Base-by-base conservation (phyloP, 2,329 filamentous ascomycete genomes). In the Diplocarpon rosae region DNA sequence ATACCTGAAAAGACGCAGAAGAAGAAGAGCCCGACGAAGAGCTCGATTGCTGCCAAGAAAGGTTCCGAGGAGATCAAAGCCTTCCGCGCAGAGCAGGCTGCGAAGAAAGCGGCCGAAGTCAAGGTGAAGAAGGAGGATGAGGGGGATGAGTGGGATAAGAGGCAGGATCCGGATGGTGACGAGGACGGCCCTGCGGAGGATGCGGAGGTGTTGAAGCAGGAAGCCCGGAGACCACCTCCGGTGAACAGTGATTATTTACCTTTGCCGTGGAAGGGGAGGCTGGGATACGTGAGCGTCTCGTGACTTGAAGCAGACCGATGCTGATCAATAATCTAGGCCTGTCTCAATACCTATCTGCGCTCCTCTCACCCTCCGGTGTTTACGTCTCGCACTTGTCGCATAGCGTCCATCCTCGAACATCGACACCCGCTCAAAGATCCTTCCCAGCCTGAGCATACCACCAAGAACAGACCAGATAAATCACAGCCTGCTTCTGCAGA, bases 271-370 rank as follows among this genome's bases (percentile, higher is more conserved):
- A 87, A 82, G 65, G 90, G 90, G 1, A 75, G 89, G 24, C 62
- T 95, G 49, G 89, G 89, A 46, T 95, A 94, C 72, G 87, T 90
- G 63, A 67, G 80, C 46, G 9, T 3, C 9, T 8, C 15, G 31
- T 24, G 6, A 10, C 27, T 14, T 27, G 11, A 37, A 39, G 28
- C 27, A 3, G 11, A 31, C 24, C 8, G n/a, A 8, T 15, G 24
- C 45, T 52, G 28, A 43, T 15, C 30, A n/a, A 33, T 42, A 24
- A 46, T 17, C 11, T 32, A 80, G 85, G 88, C 90, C 10, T 95
- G 89, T 59, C 68, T 96, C 13, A 94, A 94, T 60, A 96, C 90
- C 0, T 95, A 95, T 62, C 71, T 96, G 1, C 82, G 90, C 36
- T 74, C 76, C 42, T 79, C 85, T 1, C 90, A 80, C 50, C 85